A percentile compares a stretch with the other conserved stretches of the same genome.
Evolutionary conservation across 306 rosid genomes (phyloP).

Genomic region (Senna siamea): DNA sequence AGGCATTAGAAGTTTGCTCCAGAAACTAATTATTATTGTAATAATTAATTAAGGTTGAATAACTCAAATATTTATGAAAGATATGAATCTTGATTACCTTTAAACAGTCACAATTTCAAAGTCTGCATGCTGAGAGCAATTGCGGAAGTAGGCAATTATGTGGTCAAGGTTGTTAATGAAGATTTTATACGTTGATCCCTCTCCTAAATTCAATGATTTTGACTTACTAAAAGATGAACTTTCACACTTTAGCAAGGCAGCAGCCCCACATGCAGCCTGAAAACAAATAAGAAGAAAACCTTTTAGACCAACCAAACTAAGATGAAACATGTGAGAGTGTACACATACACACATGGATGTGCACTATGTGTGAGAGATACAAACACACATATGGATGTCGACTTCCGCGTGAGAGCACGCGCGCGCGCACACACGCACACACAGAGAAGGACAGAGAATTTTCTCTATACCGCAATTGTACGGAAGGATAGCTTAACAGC

Average conservation of each 20-base stretch:
- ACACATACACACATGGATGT: not conserved
- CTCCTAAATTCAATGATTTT: constrained; percentile 43
- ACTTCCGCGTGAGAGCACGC: too few relatives aligned
- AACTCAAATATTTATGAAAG: constrained; percentile 18
- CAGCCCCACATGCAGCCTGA: constrained; percentile 48
- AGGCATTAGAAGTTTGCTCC: not conserved
- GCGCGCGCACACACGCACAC: not conserved
- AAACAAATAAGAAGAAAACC: constrained; percentile 13
- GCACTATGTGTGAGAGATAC: not conserved
- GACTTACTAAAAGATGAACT: constrained; percentile 35
- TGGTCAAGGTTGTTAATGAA: constrained; percentile 47
- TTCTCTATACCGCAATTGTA: constrained; percentile 9
- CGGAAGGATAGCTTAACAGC: constrained; percentile 42
- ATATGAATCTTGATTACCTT: constrained; percentile 35
- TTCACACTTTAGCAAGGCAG: constrained; percentile 40
- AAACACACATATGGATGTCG: too few relatives aligned
- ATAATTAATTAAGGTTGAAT: not conserved
- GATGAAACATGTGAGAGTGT: too few relatives aligned
- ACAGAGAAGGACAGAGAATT: not conserved
- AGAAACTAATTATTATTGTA: not conserved
- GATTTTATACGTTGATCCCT: constrained; percentile 47
- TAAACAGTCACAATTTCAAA: constrained; percentile 41
- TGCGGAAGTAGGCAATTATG: constrained; percentile 51
- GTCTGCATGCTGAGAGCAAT: constrained; percentile 45
- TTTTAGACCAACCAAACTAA: constrained; percentile 5